Percentiles rank a stretch among this genome's conserved stretches.
Conservation (phyloP, 371 early-diverging fungal genomes). For the Rhizomucor pusillus region DNA sequence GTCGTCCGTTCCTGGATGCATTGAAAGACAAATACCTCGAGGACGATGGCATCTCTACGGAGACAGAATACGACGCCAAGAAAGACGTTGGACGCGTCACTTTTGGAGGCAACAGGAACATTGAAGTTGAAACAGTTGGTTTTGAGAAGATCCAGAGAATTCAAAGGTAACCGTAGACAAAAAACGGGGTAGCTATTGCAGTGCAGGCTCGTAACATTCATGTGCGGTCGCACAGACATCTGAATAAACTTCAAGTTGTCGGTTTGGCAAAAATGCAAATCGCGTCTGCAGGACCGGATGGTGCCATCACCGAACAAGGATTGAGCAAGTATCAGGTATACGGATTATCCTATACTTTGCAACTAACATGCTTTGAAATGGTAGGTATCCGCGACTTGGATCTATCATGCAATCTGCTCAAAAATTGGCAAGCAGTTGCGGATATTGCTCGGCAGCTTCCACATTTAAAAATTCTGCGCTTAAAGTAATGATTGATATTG, state of each 20-base stretch:
- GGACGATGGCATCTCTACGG: conserved; percentile 1
- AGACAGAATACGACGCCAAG: conserved; percentile 10
- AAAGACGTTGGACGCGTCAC: conserved; percentile 28
- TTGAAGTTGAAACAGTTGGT: conserved; percentile 77
- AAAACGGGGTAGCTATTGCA: conserved; percentile 56
- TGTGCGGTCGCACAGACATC: conserved; percentile 16
- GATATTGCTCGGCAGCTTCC: conserved; percentile 58
- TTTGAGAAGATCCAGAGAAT: conserved; percentile 62
- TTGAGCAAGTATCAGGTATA: conserved; percentile 14
- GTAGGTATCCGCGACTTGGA: conserved; percentile 67
- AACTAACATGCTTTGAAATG: background rate
- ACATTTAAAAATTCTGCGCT: conserved; percentile 55
- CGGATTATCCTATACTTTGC: background rate
- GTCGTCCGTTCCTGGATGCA: conserved; percentile 51
- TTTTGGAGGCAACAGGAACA: conserved; percentile 49
- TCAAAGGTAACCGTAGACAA: conserved; percentile 15
- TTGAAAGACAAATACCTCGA: conserved; percentile 57
- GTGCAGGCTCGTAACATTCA: background rate
- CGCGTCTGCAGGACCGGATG: conserved; percentile 23
- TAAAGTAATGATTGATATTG: conserved; percentile 42
- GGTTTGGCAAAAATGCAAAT: conserved; percentile 51
- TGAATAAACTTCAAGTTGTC: conserved; percentile 49
- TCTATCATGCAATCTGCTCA: conserved; percentile 67
- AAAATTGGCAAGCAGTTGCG: conserved; percentile 60
- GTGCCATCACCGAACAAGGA: conserved; percentile 18